Percentiles rank a stretch among this genome's conserved stretches.
phyloP scores from a whole-genome alignment of 768 basidiomycete genomes.

The Leccinum pellstonianum region DNA sequence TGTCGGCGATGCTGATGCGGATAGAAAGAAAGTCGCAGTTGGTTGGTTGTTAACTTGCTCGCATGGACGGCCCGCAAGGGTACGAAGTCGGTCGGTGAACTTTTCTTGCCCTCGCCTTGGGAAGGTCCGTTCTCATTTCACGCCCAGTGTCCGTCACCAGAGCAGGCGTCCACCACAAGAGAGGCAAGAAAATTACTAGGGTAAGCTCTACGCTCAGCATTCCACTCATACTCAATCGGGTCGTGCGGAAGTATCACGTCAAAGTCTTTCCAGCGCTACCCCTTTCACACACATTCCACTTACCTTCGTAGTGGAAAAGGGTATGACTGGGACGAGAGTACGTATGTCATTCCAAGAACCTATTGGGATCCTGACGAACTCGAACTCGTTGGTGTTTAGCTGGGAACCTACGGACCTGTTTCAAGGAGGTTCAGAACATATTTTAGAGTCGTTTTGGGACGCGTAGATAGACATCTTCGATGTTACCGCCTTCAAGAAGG shows the following conservation, averaged over 20 bases:
- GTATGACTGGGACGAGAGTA: slow-evolving; percentile 52
- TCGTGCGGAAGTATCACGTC: slow-evolving; percentile 52
- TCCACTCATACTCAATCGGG: slow-evolving; percentile 13
- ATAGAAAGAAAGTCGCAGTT: too few species aligned
- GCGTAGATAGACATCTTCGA: slow-evolving; percentile 44
- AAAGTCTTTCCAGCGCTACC: slow-evolving; percentile 42
- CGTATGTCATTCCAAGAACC: slow-evolving; percentile 41
- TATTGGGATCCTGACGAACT: slow-evolving; percentile 4
- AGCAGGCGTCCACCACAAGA: slow-evolving; percentile 47
- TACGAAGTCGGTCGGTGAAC: slow-evolving; percentile 46
- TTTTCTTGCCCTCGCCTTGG: neutral
- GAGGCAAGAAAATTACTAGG: slow-evolving; percentile 49
- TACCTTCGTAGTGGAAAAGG: slow-evolving; percentile 55
- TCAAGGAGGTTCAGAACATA: slow-evolving; percentile 50
- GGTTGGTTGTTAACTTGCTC: slow-evolving; percentile 14
- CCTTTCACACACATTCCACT: slow-evolving; percentile 1
- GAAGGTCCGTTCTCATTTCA: neutral
- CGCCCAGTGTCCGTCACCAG: slow-evolving; percentile 49
- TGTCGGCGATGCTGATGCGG: too few species aligned
- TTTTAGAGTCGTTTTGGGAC: slow-evolving; percentile 42
- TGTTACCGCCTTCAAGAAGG: slow-evolving; percentile 47
- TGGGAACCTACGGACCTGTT: slow-evolving; percentile 72
- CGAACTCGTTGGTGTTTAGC: slow-evolving; percentile 32
- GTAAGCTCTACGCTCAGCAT: slow-evolving; percentile 32
- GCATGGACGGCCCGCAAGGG: slow-evolving; percentile 21